phyloP scores from a whole-genome alignment of 345 rosid genomes.

The Linum trigynum region DNA sequence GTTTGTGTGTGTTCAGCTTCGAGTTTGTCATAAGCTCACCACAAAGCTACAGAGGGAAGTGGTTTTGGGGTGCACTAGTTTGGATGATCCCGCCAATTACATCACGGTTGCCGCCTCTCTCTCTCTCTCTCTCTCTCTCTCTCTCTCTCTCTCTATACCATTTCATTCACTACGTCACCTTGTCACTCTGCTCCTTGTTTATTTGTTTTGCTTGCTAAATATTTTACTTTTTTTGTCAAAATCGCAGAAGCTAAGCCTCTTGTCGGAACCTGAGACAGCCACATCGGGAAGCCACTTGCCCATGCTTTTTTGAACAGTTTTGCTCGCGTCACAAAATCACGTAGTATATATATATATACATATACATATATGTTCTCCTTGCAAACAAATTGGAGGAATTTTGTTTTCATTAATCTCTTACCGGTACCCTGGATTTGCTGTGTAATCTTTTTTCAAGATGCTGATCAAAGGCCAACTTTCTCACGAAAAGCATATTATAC shows the following conservation, averaged over 20 bases:
- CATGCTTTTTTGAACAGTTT: too few species aligned
- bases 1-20: constrained; percentile 34
- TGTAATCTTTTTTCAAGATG: too few species aligned
- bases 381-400: too few species aligned
- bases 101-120: constrained; percentile 36
- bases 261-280: constrained; percentile 23
- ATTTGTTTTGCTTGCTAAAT: background rate
- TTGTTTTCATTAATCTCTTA: too few species aligned
- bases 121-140: background rate
- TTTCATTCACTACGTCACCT: too few species aligned
- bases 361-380: too few species aligned
- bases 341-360: too few species aligned
- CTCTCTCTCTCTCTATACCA: background rate
- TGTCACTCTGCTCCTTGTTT: too few species aligned
- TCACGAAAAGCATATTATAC: too few species aligned
- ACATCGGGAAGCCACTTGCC: background rate
- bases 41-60: constrained; percentile 77
- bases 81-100: constrained; percentile 75
- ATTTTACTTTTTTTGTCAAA: background rate
- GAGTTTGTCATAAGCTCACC: constrained; percentile 88
- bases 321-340: too few species aligned
- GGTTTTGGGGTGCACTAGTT: constrained; percentile 64
- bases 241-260: constrained; percentile 56
- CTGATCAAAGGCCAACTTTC: too few species aligned
- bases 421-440: too few species aligned